phyloP scores from a whole-genome alignment of 2,329 filamentous ascomycete genomes.

The Neofusicoccum ribis region DNA sequence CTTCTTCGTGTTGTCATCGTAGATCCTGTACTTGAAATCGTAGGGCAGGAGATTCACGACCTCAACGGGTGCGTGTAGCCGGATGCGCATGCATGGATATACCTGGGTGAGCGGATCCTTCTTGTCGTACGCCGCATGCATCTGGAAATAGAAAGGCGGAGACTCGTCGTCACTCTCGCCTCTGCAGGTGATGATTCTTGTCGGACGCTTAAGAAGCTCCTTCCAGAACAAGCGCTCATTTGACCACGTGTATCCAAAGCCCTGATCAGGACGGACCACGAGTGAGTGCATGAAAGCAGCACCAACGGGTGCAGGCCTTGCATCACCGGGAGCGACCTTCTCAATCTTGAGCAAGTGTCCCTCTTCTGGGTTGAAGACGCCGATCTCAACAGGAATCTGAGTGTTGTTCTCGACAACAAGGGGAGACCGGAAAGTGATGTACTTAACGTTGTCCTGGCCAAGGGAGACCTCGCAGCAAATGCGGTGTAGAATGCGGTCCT shows the following conservation, averaged over 20 bases:
- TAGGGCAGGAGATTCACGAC: constrained; percentile 93
- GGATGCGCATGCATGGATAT: constrained; percentile 93
- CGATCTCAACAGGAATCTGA: constrained; percentile 91
- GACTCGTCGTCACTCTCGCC: constrained; percentile 76
- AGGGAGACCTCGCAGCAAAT: constrained; percentile 89
- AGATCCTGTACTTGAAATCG: constrained; percentile 99
- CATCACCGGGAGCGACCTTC: constrained; percentile 91
- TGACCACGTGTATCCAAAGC: constrained; percentile 96
- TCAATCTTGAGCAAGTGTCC: constrained; percentile 95
- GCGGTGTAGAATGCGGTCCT: constrained; percentile 81
- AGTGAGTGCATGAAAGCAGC: constrained; percentile 87
- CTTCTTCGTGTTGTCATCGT: constrained; percentile 97
- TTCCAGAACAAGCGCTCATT: constrained; percentile 89
- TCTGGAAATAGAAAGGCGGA: constrained; percentile 93
- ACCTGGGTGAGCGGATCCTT: constrained; percentile 78
- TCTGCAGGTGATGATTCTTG: constrained; percentile 82
- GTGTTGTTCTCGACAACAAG: constrained; percentile 93
- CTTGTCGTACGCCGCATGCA: constrained; percentile 82
- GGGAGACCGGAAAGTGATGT: constrained; percentile 92
- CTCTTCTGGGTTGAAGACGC: constrained; percentile 82
- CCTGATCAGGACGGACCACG: constrained; percentile 86
- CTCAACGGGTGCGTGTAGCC: constrained; percentile 87
- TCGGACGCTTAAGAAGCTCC: constrained; percentile 81
- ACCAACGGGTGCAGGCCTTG: constrained; percentile 85
- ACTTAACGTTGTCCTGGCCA: constrained; percentile 95